phyloP scores from a whole-genome alignment of 208 protist species.

The Leishmania guyanensis region DNA sequence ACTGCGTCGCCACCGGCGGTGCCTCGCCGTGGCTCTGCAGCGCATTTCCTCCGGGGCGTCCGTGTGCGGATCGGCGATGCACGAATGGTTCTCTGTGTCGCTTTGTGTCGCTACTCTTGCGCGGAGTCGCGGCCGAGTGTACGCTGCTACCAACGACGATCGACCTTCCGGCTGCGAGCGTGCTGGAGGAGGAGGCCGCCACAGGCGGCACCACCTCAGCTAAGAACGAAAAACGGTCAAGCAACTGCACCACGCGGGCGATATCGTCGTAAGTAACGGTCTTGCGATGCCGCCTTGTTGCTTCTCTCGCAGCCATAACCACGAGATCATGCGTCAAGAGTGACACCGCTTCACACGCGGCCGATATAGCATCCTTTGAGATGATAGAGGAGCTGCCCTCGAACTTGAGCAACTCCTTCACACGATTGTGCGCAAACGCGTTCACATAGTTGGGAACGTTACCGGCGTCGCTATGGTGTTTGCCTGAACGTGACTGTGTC shows the following conservation, averaged over 20 bases:
- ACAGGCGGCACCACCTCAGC: constrained; percentile 54
- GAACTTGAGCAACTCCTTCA: constrained; percentile 72
- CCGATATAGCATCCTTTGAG: constrained; percentile 45
- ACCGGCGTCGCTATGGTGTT: background rate
- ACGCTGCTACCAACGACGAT: constrained; percentile 23
- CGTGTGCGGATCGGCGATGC: constrained; percentile 11
- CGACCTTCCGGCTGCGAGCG: constrained; percentile 5
- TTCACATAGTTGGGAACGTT: constrained; percentile 1
- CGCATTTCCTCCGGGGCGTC: background rate
- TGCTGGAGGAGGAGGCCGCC: background rate
- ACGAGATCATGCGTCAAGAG: constrained; percentile 69
- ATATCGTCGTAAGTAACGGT: constrained; percentile 79
- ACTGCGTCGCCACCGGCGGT: background rate
- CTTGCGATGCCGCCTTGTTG: constrained; percentile 49
- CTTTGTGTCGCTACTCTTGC: background rate
- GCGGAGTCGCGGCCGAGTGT: background rate
- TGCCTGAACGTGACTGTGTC: background rate
- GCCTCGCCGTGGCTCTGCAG: background rate
- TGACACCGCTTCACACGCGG: constrained; percentile 61
- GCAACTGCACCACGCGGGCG: constrained; percentile 51
- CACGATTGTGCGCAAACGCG: constrained; percentile 58
- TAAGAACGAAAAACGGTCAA: constrained; percentile 76
- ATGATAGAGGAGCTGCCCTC: constrained; percentile 59
- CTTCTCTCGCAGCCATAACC: constrained; percentile 46
- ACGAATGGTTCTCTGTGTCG: background rate